These are phyloP conservation scores for Escallonia rubra DNA, from an alignment of 129 eudicot species.

Conservation along the genomic window DNA sequence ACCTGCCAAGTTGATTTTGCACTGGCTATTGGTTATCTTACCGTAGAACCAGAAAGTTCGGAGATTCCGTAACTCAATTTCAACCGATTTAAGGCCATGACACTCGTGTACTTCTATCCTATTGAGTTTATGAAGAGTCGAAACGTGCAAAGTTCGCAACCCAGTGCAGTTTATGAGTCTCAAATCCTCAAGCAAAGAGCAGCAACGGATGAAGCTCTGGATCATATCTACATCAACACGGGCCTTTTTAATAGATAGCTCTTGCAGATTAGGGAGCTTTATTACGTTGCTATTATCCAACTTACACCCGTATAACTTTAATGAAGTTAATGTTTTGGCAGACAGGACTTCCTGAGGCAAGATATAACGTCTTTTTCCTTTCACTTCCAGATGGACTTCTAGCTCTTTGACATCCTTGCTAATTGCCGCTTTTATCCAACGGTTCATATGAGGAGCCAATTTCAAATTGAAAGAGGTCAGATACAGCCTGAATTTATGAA, in stretches of 20 bases:
- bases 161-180: slow-evolving; percentile 37
- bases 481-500: slow-evolving; percentile 46
- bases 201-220: slow-evolving; percentile 25
- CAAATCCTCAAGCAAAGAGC: slow-evolving; percentile 58
- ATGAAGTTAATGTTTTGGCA: slow-evolving; percentile 31
- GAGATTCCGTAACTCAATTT: slow-evolving; percentile 34
- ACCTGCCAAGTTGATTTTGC: slow-evolving; percentile 27
- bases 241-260: slow-evolving; percentile 37
- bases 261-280: slow-evolving; percentile 31
- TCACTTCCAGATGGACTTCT: slow-evolving; percentile 31
- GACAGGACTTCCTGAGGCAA: slow-evolving; percentile 23
- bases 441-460: slow-evolving; percentile 1
- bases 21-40: slow-evolving; percentile 7
- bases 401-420: slow-evolving; percentile 48
- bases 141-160: slow-evolving; percentile 23
- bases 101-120: slow-evolving; percentile 53
- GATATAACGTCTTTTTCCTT: slow-evolving; percentile 11
- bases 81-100: slow-evolving; percentile 21
- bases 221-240: slow-evolving; percentile 22
- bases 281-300: slow-evolving; percentile 5
- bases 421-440: slow-evolving; percentile 36
- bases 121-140: slow-evolving; percentile 27
- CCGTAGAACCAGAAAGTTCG: slow-evolving; percentile 39
- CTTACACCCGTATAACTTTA: slow-evolving; percentile 38
- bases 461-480: not conserved